phyloP scores from a whole-genome alignment of 2,329 filamentous ascomycete species.

The Colletotrichum sojae region DNA sequence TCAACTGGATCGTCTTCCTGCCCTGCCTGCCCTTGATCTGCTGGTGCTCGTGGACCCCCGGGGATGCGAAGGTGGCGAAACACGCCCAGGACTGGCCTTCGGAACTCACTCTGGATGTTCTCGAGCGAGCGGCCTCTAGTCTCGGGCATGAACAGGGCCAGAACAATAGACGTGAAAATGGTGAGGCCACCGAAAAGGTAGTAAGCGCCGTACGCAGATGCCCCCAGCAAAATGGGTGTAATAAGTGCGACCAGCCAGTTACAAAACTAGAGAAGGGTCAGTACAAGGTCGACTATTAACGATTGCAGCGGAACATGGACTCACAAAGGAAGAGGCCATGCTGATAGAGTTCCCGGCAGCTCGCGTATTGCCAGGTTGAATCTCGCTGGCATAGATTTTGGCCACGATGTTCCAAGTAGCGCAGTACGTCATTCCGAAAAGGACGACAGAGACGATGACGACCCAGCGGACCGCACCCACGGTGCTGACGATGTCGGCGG shows the following conservation, averaged over 20 bases:
- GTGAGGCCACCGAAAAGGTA: constrained; percentile 60
- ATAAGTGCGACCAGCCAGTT: constrained; percentile 62
- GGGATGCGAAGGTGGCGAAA: no score
- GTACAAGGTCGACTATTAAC: no score
- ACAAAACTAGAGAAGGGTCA: constrained; percentile 47
- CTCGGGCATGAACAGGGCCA: constrained; percentile 58
- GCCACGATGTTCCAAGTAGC: constrained; percentile 5
- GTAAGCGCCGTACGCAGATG: constrained; percentile 58
- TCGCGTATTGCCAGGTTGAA: constrained; percentile 58
- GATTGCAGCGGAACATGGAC: constrained; percentile 6
- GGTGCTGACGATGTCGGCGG: not conserved
- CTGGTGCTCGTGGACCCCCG: no score
- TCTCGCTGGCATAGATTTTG: constrained; percentile 8
- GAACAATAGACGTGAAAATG: constrained; percentile 53
- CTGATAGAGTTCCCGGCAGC: constrained; percentile 68
- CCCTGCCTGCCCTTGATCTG: no score
- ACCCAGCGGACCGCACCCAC: not conserved
- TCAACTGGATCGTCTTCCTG: no score
- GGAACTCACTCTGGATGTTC: constrained; percentile 61
- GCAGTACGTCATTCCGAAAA: constrained; percentile 5
- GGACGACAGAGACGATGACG: constrained; percentile 2
- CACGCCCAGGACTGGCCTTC: constrained; percentile 31
- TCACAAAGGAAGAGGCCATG: constrained; percentile 52
- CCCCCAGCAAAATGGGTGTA: constrained; percentile 56
- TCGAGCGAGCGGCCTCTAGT: constrained; percentile 58